Conservation (phyloP, 1,139 yeast genomes). For the Pichia inconspicua region DNA sequence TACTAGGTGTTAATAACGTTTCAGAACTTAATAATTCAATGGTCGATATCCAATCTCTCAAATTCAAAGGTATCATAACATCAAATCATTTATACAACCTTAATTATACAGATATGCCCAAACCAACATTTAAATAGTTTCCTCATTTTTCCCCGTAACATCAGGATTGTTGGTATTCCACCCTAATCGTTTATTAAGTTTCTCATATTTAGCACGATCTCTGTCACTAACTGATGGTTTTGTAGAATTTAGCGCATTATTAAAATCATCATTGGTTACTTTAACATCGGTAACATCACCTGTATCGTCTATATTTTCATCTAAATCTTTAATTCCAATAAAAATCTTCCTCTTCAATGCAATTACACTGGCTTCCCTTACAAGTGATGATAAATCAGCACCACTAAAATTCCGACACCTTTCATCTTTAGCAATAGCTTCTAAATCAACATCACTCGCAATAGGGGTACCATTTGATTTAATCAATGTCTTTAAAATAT, state of each 20-base stretch:
- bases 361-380: slow-evolving; percentile 84
- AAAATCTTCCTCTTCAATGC: slow-evolving; percentile 73
- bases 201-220: slow-evolving; percentile 73
- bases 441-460: slow-evolving; percentile 52
- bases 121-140: slow-evolving; percentile 14
- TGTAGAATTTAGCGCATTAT: slow-evolving; percentile 60
- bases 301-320: slow-evolving; percentile 29
- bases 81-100: slow-evolving; percentile 36
- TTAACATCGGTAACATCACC: slow-evolving; percentile 27
- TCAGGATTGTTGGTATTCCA: slow-evolving; percentile 26
- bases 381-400: slow-evolving; percentile 88
- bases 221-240: slow-evolving; percentile 87
- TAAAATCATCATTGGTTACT: slow-evolving; percentile 63
- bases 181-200: slow-evolving; percentile 27
- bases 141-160: slow-evolving; percentile 3
- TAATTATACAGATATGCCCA: slow-evolving; percentile 24
- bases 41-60: slow-evolving; percentile 37
- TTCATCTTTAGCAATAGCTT: slow-evolving; percentile 58
- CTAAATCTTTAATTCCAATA: slow-evolving; percentile 30
- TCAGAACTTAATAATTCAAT: slow-evolving; percentile 40
- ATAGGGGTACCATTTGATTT: slow-evolving; percentile 70
- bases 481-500: slow-evolving; percentile 73
- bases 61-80: slow-evolving; percentile 31
- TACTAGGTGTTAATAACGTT: slow-evolving; percentile 45
- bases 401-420: slow-evolving; percentile 89